Evolutionary conservation across 768 basidiomycete genomes (phyloP).

Genomic region (Auriscalpium orientale): DNA sequence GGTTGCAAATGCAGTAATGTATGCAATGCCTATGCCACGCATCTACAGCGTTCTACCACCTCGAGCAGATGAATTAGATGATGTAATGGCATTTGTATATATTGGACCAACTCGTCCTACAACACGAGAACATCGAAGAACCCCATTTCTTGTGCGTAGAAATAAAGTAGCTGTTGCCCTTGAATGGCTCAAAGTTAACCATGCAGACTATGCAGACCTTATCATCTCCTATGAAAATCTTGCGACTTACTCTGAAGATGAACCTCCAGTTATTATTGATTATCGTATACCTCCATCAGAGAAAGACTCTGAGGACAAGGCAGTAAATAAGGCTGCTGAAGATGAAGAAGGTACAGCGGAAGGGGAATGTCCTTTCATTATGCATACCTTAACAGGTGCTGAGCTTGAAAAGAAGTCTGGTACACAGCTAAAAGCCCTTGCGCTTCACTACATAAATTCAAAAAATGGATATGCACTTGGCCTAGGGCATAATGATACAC

Average conservation of each 20-base stretch:
- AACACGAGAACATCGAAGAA: conserved; percentile 17
- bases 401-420: conserved; percentile 7
- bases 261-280: conserved; percentile 14
- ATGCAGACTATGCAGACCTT: neutral
- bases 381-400: conserved; percentile 28
- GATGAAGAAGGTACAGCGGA: conserved; percentile 22
- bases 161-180: conserved; percentile 6
- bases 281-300: neutral
- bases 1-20: conserved; percentile 27
- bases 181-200: too few species aligned
- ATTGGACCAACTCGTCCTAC: conserved; percentile 24
- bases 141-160: conserved; percentile 9
- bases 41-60: conserved; percentile 28
- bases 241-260: conserved; percentile 13
- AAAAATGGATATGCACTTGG: conserved; percentile 20
- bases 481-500: conserved; percentile 20
- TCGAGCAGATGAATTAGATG: conserved; percentile 23
- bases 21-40: conserved; percentile 23
- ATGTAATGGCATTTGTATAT: conserved; percentile 25
- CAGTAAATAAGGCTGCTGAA: conserved; percentile 19
- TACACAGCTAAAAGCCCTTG: conserved; percentile 13
- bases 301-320: neutral
- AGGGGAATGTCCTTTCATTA: conserved; percentile 30
- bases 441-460: conserved; percentile 22
- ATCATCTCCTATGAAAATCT: conserved; percentile 14